Conservation (phyloP, 768 basidiomycete genomes). For the Hericium rajendrae region DNA sequence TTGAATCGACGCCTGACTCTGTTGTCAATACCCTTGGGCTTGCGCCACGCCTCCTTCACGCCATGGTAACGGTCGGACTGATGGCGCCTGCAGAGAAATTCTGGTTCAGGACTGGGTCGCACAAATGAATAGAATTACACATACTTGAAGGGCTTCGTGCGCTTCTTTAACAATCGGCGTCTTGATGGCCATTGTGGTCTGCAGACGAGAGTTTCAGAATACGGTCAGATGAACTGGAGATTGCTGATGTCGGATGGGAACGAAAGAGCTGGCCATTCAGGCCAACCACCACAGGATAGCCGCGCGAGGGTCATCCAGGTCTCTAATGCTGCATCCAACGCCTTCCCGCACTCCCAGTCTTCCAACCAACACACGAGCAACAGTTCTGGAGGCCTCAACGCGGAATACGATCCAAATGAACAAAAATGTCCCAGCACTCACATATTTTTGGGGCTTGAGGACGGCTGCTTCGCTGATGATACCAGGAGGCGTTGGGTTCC, state of each 20-base stretch:
- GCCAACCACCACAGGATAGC: too few species aligned
- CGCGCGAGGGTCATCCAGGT: too few species aligned
- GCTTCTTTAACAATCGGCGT: conserved; percentile 91
- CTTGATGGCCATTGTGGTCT: conserved; percentile 25
- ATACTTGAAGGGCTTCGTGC: conserved; percentile 94
- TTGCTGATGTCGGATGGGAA: too few species aligned
- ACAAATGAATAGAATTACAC: conserved; percentile 20
- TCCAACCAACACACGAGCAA: neutral
- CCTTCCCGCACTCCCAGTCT: neutral
- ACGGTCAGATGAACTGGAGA: neutral
- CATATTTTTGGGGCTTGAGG: conserved; percentile 42
- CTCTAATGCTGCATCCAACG: neutral
- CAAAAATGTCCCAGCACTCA: conserved; percentile 29
- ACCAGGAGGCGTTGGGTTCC: neutral
- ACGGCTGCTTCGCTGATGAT: conserved; percentile 14
- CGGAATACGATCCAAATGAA: neutral
- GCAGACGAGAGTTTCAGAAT: conserved; percentile 3
- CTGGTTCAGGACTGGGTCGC: neutral
- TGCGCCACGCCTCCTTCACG: conserved; percentile 98
- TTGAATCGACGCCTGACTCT: conserved; percentile 91
- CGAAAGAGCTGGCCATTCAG: too few species aligned
- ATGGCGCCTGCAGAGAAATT: conserved; percentile 60
- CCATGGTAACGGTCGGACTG: conserved; percentile 96
- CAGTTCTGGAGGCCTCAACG: neutral
- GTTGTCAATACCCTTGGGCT: conserved; percentile 99